These are phyloP conservation scores for Iodosphaeria phyllophila DNA, from an alignment of 2,329 filamentous ascomycete genomes.

Conservation along the genomic window DNA sequence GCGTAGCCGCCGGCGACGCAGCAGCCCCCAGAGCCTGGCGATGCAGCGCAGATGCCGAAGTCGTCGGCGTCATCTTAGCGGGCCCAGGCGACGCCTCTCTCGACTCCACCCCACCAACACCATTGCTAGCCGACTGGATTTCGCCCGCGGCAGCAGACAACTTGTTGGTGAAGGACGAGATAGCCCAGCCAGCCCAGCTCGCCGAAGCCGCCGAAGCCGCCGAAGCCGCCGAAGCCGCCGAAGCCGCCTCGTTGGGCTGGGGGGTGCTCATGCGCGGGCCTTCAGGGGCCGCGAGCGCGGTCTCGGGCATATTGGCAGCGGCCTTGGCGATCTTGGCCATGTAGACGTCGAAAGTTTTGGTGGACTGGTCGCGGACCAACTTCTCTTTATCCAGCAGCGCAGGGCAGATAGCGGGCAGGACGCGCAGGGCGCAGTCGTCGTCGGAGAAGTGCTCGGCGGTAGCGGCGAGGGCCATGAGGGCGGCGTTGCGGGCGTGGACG, in stretches of 20 bases:
- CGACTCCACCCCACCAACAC: conserved; percentile 15
- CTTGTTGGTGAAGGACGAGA: conserved; percentile 96
- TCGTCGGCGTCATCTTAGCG: conserved; percentile 16
- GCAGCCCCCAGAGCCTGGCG: conserved; percentile 42
- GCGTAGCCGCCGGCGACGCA: conserved; percentile 26
- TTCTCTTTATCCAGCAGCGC: conserved; percentile 89
- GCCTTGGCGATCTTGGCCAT: conserved; percentile 65
- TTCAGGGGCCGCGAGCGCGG: conserved; percentile 40
- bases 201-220: too few species aligned
- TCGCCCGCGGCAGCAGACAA: conserved; percentile 69
- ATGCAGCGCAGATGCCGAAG: conserved; percentile 39
- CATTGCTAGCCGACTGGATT: conserved; percentile 43
- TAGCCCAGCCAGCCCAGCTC: conserved; percentile 98
- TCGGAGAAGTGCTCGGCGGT: conserved; percentile 76
- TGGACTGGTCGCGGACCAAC: conserved; percentile 77
- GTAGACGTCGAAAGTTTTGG: conserved; percentile 76
- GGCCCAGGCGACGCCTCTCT: conserved; percentile 17
- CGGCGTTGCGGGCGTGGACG: conserved; percentile 79
- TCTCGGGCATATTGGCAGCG: conserved; percentile 61
- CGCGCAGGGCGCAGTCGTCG: conserved; percentile 70
- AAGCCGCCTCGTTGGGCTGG: conserved; percentile 37
- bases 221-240: too few species aligned
- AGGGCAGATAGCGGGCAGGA: conserved; percentile 72
- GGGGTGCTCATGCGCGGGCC: conserved; percentile 62
- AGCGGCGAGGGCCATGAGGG: conserved; percentile 67